Evolutionary conservation across 1,284 basidiomycete genomes (phyloP).

Genomic region (Ustilago cynodontis): DNA sequence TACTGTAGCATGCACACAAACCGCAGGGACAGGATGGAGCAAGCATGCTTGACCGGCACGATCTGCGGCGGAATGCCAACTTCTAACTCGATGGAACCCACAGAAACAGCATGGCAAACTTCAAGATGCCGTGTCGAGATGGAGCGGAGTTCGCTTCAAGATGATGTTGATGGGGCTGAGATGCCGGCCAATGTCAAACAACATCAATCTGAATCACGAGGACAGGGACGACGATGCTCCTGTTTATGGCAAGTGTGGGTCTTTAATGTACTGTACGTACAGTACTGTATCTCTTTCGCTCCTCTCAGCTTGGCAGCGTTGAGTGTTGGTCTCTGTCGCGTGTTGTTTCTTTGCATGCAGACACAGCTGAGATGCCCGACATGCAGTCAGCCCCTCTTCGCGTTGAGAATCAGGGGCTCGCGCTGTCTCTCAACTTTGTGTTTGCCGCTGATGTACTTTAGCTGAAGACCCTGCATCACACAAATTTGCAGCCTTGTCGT

Average conservation of each 20-base stretch:
- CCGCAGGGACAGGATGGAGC: neutral
- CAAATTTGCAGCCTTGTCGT: neutral
- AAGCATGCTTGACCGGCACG: slow-evolving; percentile 1
- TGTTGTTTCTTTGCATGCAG: neutral
- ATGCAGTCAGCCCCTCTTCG: slow-evolving; percentile 37
- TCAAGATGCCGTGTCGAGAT: neutral
- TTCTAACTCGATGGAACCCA: no score
- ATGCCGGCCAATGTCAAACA: neutral
- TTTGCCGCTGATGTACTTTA: no score
- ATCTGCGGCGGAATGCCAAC: neutral
- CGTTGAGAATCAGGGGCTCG: slow-evolving; percentile 34
- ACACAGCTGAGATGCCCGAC: slow-evolving; percentile 7
- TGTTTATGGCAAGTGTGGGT: neutral
- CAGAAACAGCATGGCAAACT: neutral
- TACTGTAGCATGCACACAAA: neutral
- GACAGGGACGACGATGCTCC: neutral
- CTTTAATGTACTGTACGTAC: no score
- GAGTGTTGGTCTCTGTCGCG: slow-evolving; percentile 25
- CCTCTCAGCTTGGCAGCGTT: neutral
- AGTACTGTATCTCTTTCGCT: no score
- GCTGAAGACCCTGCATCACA: slow-evolving; percentile 6
- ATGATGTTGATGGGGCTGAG: neutral
- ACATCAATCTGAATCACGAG: no score
- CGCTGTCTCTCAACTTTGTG: neutral
- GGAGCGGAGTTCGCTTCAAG: neutral